Evolutionary conservation across 1,284 basidiomycete genomes (phyloP).

Genomic region (Irpex sp.): DNA sequence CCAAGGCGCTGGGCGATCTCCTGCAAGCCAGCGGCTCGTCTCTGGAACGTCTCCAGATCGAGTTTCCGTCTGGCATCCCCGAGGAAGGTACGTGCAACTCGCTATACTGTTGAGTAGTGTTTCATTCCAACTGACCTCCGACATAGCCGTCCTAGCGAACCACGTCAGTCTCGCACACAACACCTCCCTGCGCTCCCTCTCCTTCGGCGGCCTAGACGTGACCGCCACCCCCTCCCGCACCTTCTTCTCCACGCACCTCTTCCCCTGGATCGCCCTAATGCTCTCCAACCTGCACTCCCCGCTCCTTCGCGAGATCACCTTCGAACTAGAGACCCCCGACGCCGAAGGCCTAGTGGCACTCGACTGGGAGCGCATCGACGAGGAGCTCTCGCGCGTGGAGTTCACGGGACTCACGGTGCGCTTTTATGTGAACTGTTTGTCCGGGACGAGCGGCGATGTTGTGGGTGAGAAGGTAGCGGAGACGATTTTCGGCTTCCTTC

Average conservation of each 20-base stretch:
- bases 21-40: constrained; percentile 26
- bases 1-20: constrained; percentile 25
- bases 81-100: constrained; percentile 20
- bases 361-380: constrained; percentile 29
- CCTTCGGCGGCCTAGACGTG: constrained; percentile 28
- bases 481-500: constrained; percentile 19
- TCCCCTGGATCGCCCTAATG: constrained; percentile 19
- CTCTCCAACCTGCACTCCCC: constrained; percentile 15
- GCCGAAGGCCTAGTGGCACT: constrained; percentile 21
- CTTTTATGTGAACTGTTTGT: constrained; percentile 24
- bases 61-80: constrained; percentile 26
- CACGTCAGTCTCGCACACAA: constrained; percentile 28
- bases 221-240: constrained; percentile 18
- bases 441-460: constrained; percentile 9
- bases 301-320: constrained; percentile 16
- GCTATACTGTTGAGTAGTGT: neutral
- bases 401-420: constrained; percentile 24
- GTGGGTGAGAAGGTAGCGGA: constrained; percentile 18
- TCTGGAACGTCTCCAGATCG: constrained; percentile 27
- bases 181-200: constrained; percentile 26
- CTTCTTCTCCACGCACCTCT: constrained; percentile 20
- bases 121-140: neutral
- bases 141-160: constrained; percentile 21
- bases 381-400: constrained; percentile 22
- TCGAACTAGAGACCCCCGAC: constrained; percentile 26